A percentile compares a stretch with the other conserved stretches of the same genome.
These are phyloP conservation scores for Raddia distichophylla DNA, from an alignment of 176 grass and related monocot species.

Conservation along the genomic window DNA sequence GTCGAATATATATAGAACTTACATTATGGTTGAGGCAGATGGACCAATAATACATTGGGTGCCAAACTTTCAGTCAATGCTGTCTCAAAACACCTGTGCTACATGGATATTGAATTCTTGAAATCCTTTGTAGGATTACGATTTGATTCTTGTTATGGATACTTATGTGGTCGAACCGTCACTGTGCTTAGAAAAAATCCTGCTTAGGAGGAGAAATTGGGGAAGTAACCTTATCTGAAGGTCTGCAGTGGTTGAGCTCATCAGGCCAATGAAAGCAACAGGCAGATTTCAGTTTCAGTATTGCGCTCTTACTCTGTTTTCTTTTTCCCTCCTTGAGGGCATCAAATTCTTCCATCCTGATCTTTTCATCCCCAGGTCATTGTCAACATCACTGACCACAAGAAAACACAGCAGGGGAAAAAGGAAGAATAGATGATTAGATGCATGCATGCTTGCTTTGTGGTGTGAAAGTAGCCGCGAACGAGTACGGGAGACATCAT, in stretches of 20 bases:
- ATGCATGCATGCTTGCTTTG: slow-evolving; percentile 26
- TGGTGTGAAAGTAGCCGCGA: slow-evolving; percentile 35
- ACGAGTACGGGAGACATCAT: slow-evolving; percentile 17
- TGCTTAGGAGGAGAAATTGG: not conserved
- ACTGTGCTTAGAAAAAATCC: slow-evolving; percentile 31
- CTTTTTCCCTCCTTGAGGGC: not conserved
- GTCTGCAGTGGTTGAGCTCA: slow-evolving; percentile 21
- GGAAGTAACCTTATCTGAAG: slow-evolving; percentile 21
- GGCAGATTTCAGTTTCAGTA: not conserved
- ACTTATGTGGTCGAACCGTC: slow-evolving; percentile 1
- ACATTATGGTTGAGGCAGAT: not conserved
- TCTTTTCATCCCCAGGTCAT: slow-evolving; percentile 33
- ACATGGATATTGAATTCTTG: not conserved
- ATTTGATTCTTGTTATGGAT: slow-evolving; percentile 7
- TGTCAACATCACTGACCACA: slow-evolving; percentile 21
- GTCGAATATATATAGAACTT: not conserved
- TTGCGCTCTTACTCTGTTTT: not conserved
- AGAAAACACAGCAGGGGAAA: not conserved
- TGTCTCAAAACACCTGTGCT: not conserved
- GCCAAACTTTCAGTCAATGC: not conserved
- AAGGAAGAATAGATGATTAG: not conserved
- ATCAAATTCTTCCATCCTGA: slow-evolving; percentile 46
- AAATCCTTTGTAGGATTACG: slow-evolving; percentile 4
- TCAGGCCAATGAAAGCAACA: slow-evolving; percentile 27
- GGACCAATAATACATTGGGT: not conserved